Conservation (phyloP, 1,139 yeast genomes). For the Yamadazyma conglobata region DNA sequence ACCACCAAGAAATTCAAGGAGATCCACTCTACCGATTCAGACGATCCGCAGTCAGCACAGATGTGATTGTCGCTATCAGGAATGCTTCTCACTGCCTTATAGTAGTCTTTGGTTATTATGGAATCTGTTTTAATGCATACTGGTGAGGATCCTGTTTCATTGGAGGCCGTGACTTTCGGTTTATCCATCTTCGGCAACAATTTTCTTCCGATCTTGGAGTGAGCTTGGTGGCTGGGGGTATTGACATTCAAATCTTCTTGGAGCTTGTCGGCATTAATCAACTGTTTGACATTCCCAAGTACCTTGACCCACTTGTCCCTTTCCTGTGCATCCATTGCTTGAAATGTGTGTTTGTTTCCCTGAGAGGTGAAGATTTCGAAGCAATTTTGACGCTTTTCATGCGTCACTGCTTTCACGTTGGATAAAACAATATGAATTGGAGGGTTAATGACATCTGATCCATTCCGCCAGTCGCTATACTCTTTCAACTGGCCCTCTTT, state of each 20-base stretch:
- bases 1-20: constrained; percentile 71
- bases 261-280: constrained; percentile 30
- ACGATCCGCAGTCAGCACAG: constrained; percentile 79
- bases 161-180: constrained; percentile 4
- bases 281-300: constrained; percentile 48
- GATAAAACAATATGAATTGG: constrained; percentile 77
- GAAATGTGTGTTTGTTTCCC: constrained; percentile 70
- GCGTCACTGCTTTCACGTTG: constrained; percentile 52
- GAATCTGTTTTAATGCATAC: constrained; percentile 28
- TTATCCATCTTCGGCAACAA: constrained; percentile 11
- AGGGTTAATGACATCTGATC: constrained; percentile 56
- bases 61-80: constrained; percentile 52
- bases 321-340: constrained; percentile 71
- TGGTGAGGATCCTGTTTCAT: constrained; percentile 23
- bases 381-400: constrained; percentile 54
- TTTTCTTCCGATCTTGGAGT: constrained; percentile 6
- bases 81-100: constrained; percentile 43
- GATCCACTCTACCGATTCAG: constrained; percentile 78
- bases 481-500: constrained; percentile 66
- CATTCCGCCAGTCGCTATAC: constrained; percentile 80
- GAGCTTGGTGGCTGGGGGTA: constrained; percentile 1
- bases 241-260: constrained; percentile 5
- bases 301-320: constrained; percentile 68
- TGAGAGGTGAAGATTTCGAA: constrained; percentile 74
- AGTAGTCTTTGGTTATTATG: constrained; percentile 24